Base-by-base conservation (phyloP, 352 stramenopile genomes). In the Phytopythium sindhum region DNA sequence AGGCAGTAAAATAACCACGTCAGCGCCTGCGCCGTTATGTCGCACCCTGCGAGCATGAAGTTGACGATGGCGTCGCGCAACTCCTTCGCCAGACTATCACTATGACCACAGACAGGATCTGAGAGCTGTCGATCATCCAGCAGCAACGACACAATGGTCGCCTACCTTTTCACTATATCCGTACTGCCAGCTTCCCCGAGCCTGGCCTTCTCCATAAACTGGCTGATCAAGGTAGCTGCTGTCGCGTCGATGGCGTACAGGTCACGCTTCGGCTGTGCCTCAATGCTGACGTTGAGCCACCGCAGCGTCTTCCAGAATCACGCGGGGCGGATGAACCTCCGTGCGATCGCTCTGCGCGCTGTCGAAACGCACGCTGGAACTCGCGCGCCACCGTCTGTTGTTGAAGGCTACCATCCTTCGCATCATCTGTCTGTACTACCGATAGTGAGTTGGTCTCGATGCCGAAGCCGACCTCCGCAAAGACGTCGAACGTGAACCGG, bases 11-110 rank as follows among this genome's bases (percentile, higher is more conserved):
- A 84, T 62, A 90, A 84, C 86, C 86, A 94, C 19, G 57, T 76
- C 5, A 94, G 63, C 12, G 80, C 69, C 55, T 75, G 68, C 17
- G 86, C 68, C 0, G 84, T 91, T 0, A 84, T 88, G 67, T 94
- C 86, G 24, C 84, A 69, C 21, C 86, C 86, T 47, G 81, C 86
- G n/a, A 89, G 82, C 55, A 93, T 67, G 53, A 94, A 89, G 37
- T 81, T 84, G 31, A 94, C 70, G 21, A 92, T 72, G 44, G 92
- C 74, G 63, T 93, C 80, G 14, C 81, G 70, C 31, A 93, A 51
- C 56, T 39, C 35, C 35, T 39, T 39, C 35, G 71, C 81, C 29
- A 68, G 69, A 24, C 71, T 67, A 28, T 82, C 66, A 10, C 69
- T 50, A n/a, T 72, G 39, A 44, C 65, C 50, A 24, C 59, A 7